These are phyloP conservation scores for Leccinellum rugosiceps DNA, from an alignment of 768 basidiomycete species.

Conservation along the genomic window DNA sequence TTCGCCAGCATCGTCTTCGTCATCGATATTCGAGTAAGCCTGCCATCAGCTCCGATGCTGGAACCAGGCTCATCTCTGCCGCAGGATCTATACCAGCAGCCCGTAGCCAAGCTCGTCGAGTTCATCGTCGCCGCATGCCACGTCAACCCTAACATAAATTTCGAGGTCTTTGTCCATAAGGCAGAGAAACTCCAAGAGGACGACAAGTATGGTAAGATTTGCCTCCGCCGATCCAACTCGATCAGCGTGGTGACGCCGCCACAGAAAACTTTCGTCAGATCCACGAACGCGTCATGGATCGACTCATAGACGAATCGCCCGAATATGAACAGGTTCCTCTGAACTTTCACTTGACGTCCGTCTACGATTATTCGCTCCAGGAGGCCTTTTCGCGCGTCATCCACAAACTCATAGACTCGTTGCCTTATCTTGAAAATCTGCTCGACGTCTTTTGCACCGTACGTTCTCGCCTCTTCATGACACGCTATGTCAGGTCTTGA, in stretches of 20 bases:
- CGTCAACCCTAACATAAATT: constrained; percentile 69
- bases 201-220: constrained; percentile 76
- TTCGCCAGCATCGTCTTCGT: constrained; percentile 90
- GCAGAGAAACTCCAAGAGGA: constrained; percentile 89
- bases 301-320: constrained; percentile 69
- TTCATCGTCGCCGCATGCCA: constrained; percentile 76
- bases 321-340: constrained; percentile 77
- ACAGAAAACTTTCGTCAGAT: constrained; percentile 90
- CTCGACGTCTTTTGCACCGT: constrained; percentile 84
- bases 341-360: constrained; percentile 88
- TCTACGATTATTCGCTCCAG: constrained; percentile 88
- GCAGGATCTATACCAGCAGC: constrained; percentile 81
- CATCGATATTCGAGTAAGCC: constrained; percentile 85
- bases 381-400: constrained; percentile 90
- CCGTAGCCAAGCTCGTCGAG: constrained; percentile 78
- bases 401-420: constrained; percentile 80
- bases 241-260: constrained; percentile 1
- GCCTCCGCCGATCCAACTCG: background rate
- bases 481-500: background rate
- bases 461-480: constrained; percentile 16
- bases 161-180: constrained; percentile 96
- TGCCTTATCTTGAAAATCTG: constrained; percentile 84
- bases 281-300: constrained; percentile 81
- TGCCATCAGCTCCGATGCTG: background rate
- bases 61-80: constrained; percentile 1